Evolutionary conservation across 306 rosid species (phyloP).

Genomic region (Vigna trinervia): DNA sequence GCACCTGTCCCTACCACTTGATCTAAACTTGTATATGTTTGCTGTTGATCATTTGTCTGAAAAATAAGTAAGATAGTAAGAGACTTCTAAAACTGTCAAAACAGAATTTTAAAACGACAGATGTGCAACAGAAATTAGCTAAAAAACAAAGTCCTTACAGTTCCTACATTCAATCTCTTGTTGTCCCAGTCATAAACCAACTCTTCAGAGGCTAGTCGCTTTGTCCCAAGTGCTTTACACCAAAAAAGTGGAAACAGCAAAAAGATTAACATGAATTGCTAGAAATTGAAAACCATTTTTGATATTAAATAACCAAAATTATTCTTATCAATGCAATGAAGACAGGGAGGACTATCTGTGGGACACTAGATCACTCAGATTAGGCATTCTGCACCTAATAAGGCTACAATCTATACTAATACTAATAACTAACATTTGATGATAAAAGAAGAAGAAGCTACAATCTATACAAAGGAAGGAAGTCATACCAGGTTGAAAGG

Average conservation of each 20-base stretch:
- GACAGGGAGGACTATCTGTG: not conserved
- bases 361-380: conserved; percentile 22
- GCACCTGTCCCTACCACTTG: conserved; percentile 57
- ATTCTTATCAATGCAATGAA: conserved; percentile 27
- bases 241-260: conserved; percentile 33
- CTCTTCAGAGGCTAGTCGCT: conserved; percentile 92
- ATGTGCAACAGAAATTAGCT: conserved; percentile 27
- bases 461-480: conserved; percentile 34
- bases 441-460: not conserved
- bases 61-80: conserved; percentile 22
- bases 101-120: not conserved
- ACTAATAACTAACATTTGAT: too few relatives aligned
- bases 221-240: conserved; percentile 81
- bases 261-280: conserved; percentile 46
- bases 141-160: conserved; percentile 58
- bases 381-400: conserved; percentile 30
- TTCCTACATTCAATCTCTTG: conserved; percentile 89
- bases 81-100: not conserved
- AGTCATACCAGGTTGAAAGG: conserved; percentile 80
- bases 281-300: not conserved
- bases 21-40: conserved; percentile 57
- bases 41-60: conserved; percentile 71
- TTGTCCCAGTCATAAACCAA: conserved; percentile 83
- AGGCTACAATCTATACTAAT: not conserved
- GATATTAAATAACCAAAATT: conserved; percentile 27